Conservation (phyloP, 495 filamentous ascomycete genomes). For the Xylaria sp. region DNA sequence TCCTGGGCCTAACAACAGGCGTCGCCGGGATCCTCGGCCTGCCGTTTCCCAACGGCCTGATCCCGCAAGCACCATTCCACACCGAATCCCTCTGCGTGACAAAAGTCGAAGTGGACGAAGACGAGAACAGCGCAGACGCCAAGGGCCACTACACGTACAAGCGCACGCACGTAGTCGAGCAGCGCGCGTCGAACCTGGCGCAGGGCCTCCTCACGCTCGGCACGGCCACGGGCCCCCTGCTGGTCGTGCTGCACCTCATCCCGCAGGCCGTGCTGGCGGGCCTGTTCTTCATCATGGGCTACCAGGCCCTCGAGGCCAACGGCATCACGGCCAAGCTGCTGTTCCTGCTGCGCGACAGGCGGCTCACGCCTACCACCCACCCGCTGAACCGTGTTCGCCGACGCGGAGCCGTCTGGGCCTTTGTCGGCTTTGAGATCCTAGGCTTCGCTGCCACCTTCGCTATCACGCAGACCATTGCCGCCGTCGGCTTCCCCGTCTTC, state of each 20-base stretch:
- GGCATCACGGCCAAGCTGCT: constrained; percentile 83
- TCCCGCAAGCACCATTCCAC: constrained; percentile 93
- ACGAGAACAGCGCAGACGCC: constrained; percentile 61
- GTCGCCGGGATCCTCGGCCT: constrained; percentile 85
- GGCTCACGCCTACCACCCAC: constrained; percentile 68
- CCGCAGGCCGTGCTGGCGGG: constrained; percentile 88
- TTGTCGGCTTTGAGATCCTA: constrained; percentile 76
- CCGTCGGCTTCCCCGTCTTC: constrained; percentile 91
- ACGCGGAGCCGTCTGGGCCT: constrained; percentile 72
- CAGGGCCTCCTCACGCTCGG: constrained; percentile 85
- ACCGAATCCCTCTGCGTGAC: constrained; percentile 83
- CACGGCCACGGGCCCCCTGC: constrained; percentile 86
- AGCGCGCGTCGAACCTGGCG: constrained; percentile 84
- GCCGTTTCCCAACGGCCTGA: constrained; percentile 90
- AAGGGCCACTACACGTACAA: constrained; percentile 60
- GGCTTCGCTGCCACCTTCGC: constrained; percentile 89
- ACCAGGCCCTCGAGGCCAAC: constrained; percentile 80
- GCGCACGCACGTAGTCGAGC: constrained; percentile 83
- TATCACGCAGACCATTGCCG: constrained; percentile 94
- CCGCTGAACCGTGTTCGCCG: constrained; percentile 69
- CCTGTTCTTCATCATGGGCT: constrained; percentile 94
- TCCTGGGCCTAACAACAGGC: constrained; percentile 87
- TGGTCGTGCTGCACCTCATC: constrained; percentile 83
- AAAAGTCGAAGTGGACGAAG: constrained; percentile 62
- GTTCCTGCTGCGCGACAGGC: constrained; percentile 72